A percentile compares a stretch with the other conserved stretches of the same genome.
Conservation (phyloP, 768 basidiomycete genomes). For the Mycena rebaudengoi region DNA sequence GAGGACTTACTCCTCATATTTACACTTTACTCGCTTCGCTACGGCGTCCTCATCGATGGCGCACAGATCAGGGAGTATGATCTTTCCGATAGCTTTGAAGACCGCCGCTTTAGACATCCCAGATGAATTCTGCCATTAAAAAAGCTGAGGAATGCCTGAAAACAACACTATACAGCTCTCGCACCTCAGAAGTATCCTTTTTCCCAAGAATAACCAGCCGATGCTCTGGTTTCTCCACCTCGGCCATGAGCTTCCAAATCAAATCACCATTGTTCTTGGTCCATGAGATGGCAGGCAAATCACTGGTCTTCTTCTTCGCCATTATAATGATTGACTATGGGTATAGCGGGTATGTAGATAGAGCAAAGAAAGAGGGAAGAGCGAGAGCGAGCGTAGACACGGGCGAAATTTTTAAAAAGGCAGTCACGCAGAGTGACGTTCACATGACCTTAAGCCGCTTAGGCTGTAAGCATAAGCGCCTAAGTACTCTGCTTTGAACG, state of each 20-base stretch:
- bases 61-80: constrained; percentile 3
- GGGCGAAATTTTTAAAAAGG: no score
- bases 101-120: constrained; percentile 6
- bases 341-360: no score
- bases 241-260: background rate
- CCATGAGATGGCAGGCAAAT: background rate
- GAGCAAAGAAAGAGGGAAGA: no score
- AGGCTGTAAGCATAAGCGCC: no score
- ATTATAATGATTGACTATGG: background rate
- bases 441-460: no score
- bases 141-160: background rate
- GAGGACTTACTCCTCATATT: background rate
- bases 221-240: background rate
- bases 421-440: no score
- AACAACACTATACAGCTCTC: background rate
- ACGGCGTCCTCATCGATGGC: constrained; percentile 5
- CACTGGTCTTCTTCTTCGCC: background rate
- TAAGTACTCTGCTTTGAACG: no score
- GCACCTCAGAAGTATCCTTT: constrained; percentile 1
- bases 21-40: constrained; percentile 5
- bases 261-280: background rate
- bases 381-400: no score
- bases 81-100: constrained; percentile 9
- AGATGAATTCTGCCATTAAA: background rate
- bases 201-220: constrained; percentile 3